A percentile compares a stretch with the other conserved stretches of the same genome.
phyloP scores from a whole-genome alignment of 345 rosid genomes.

The Hypericum perforatum region DNA sequence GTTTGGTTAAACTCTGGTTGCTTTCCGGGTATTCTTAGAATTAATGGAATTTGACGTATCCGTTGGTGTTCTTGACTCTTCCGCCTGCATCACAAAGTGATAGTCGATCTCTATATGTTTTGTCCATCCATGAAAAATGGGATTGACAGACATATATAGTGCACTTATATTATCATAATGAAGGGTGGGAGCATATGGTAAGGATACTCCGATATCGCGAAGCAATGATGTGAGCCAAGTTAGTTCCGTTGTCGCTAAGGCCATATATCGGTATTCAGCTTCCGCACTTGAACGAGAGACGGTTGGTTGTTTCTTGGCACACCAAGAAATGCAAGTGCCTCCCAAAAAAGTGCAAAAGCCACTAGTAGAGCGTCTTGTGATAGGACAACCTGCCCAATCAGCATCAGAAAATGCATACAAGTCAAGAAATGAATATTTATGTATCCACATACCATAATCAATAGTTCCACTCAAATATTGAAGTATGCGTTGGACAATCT shows the following conservation, averaged over 20 bases:
- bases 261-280: constrained; percentile 1
- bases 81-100: constrained; percentile 11
- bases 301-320: too few relatives aligned
- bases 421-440: not conserved
- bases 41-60: too few relatives aligned
- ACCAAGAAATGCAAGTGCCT: constrained; percentile 1
- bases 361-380: too few relatives aligned
- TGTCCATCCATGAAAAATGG: constrained; percentile 7
- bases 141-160: constrained; percentile 3
- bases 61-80: too few relatives aligned
- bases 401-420: constrained; percentile 4
- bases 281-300: constrained; percentile 6
- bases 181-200: not conserved
- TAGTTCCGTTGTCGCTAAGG: constrained; percentile 2
- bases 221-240: not conserved
- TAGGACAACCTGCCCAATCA: too few relatives aligned
- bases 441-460: not conserved
- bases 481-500: not conserved
- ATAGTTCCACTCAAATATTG: constrained; percentile 5
- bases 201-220: not conserved
- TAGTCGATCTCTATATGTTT: constrained; percentile 9
- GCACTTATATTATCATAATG: constrained; percentile 6
- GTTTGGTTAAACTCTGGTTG: too few relatives aligned
- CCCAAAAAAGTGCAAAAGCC: not conserved
- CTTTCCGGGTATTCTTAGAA: too few relatives aligned